Evolutionary conservation across 202 grass and related monocot genomes (phyloP), one percentile per base, ranked within the genome.

Genomic region (Panicum hallii): DNA sequence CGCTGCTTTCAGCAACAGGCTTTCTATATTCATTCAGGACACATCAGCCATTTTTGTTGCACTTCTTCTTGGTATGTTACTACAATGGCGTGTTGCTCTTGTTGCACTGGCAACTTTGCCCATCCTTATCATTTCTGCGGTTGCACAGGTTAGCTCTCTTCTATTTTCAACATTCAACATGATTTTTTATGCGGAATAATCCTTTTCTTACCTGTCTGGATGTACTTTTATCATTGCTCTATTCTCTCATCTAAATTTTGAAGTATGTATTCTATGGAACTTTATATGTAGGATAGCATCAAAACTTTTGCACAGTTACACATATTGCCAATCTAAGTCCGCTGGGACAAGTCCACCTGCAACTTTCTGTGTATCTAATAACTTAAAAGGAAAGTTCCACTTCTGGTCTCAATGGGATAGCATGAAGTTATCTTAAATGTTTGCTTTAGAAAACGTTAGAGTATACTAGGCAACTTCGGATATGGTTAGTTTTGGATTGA

Each of bases 21-120:
- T 99, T 75, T 99, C 96, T 89, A 88, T 99, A 60, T 94, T 99
- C 82, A 90, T 99, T 72, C 91, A 99, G 72, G 96, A 99, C 78
- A 83, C 89, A 62, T 65, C 91, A 17, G 93, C 96, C 64, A 88
- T 99, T 88, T 77, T 90, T 85, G 96, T 99, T 38, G 91, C 96
- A 41, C 77, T 99, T 89, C 86, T 93, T 94, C 89, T 99, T 56
- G 93, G 96, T 30, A 91, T 99, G 79, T 57, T 92, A 76, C 86
- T 99, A 78, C 88, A 96, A 72, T 99, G 96, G 96, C 88, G 91
- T 20, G 91, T 99, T 45, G 96, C 96, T 81, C 96, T 99, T 84
- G 93, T 91, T 89, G 96, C 96, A 79, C 68, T 99, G 4, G 96
- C 86, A 84, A 86, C 91, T 10, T 79, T 94, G 69, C 96, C 96